A percentile compares a stretch with the other conserved stretches of the same genome.
phyloP scores from a whole-genome alignment of 1,284 basidiomycete species.

The Wolfiporia cocos region DNA sequence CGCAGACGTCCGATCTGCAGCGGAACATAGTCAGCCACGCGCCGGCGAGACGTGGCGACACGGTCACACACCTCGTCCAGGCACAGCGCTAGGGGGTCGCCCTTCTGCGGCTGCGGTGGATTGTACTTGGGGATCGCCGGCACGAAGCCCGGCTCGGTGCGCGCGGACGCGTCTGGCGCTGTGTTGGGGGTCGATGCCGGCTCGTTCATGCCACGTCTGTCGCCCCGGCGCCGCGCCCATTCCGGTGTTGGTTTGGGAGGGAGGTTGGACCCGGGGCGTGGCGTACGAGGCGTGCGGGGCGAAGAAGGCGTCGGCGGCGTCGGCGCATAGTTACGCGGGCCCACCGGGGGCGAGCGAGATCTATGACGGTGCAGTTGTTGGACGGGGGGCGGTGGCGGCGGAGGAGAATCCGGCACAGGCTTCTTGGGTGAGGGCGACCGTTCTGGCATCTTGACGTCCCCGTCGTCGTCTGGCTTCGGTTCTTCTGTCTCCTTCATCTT shows the following conservation, averaged over 20 bases:
- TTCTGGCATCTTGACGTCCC: slow-evolving; percentile 1
- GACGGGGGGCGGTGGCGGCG: no score
- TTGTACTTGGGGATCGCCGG: no score
- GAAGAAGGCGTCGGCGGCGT: slow-evolving; percentile 16
- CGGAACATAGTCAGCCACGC: neutral
- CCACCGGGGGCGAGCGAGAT: slow-evolving; percentile 2
- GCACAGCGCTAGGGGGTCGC: no score
- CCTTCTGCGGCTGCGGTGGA: no score
- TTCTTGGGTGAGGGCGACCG: neutral
- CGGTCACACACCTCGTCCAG: no score
- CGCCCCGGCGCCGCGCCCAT: no score
- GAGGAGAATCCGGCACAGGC: neutral
- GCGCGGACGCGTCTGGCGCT: neutral
- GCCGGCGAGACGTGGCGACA: no score
- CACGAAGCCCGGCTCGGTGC: no score
- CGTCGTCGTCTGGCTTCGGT: neutral
- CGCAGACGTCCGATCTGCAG: slow-evolving; percentile 28
- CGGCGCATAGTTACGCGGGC: slow-evolving; percentile 4
- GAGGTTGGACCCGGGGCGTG: slow-evolving; percentile 15
- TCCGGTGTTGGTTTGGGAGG: no score
- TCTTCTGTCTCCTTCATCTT: neutral
- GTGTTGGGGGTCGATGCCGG: slow-evolving; percentile 8
- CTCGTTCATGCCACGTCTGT: no score
- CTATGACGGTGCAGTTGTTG: neutral
- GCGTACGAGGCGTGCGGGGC: slow-evolving; percentile 12